Evolutionary conservation across 345 rosid species (phyloP), one percentile per base, ranked within the genome.

Genomic region (Salix dunnii): DNA sequence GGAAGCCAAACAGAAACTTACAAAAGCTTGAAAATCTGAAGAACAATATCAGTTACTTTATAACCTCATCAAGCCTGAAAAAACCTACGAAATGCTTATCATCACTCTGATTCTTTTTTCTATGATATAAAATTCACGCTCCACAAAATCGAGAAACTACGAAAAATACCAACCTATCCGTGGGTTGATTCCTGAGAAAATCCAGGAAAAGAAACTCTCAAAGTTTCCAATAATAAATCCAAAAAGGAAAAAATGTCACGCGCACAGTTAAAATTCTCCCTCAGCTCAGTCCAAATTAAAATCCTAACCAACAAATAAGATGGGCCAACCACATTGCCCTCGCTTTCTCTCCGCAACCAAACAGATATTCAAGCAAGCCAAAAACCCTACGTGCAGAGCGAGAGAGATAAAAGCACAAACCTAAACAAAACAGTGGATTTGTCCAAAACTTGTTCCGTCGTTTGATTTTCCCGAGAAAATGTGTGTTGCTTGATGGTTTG

Each of bases 331-430:
- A 21, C 25, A 28, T 21, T 67, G 8, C 70, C 46, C 6, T 20
- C 25, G 8, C 33, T 67, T 36, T 67, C 30, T 67, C 30, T 62
- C 51, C 53, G 21, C 58, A n/a, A 46, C 7, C 30, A 25, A 40
- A 27, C 72, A 36, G 74, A 79, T 67, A 62, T 28, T 20, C 25
- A 35, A n/a, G 46, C 36, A 36, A 18, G 38, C 5, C 23, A 7
- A 35, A 70, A 74, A 48, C 49, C 66, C 18, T 30, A 77, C 27
- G 51, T n/a, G 4, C 16, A 8, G 18, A 76, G 21, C 17, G 49
- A 16, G 20, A 76, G 62, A 71, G 80, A 76, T 75, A 70, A 25
- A 61, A 12, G 27, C n/a, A 66, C 76, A 67, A 74, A 82, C 84
- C 87, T 75, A 80, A 67, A 64, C 42, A 58, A 23, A 58, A 25